Evolutionary conservation across 345 rosid species (phyloP), one percentile per base, ranked within the genome.

Genomic region (Gossypium stocksii): DNA sequence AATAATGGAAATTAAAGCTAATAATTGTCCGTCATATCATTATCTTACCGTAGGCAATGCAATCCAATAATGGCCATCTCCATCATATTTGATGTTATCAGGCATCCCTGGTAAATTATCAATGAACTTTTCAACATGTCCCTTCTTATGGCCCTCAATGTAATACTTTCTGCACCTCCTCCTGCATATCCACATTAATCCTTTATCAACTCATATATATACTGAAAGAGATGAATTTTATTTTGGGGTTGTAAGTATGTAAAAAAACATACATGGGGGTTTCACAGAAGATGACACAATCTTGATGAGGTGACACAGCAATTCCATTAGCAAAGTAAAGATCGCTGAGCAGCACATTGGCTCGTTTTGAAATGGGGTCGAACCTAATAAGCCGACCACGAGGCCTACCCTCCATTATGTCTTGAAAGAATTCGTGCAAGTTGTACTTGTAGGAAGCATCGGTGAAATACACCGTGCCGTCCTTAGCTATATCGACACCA

Each of bases 251-350:
- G 0, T 8, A 53, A 3, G 34, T 27, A 22, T 57, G 22, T 20
- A 57, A 2, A 4, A 20, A 57, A 22, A 57, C 85, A 25, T 78
- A 94, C 97, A 89, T 81, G 49, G 80, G 0, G 16, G 92, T 87
- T 74, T 92, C 97, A n/a, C 96, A 92, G 74, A 86, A 92, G 75
- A 91, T 59, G 7, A 91, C 66, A 71, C 54, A 86, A 3, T 86
- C 66, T 74, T 87, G 97, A 69, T 85, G 76, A 0, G 97, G 93
- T 15, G 97, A 92, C 58, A 91, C 16, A 0, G 87, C 82, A 23
- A 94, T 23, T 22, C 98, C 98, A 45, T 94, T 91, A 2, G 97
- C 79, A 3, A 92, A 89, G 82, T 91, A 87, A 45, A 92, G 87
- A 46, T 87, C 74, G 0, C 34, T 46, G 12, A 80, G 80, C 61